Conservation (phyloP, 2,329 filamentous ascomycete species). For the Botrytis aclada region DNA sequence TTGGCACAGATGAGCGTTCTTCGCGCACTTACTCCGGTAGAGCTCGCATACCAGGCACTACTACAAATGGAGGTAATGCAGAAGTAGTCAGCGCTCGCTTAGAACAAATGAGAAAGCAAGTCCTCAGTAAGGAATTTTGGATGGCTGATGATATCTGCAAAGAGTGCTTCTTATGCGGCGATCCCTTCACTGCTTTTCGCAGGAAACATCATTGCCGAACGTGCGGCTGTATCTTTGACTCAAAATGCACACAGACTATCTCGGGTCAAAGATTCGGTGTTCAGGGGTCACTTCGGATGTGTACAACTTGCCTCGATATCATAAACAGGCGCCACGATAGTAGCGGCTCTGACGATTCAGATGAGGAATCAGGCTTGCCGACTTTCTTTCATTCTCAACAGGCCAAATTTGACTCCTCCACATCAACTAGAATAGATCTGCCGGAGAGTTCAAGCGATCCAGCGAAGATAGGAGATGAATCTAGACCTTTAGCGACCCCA, state of each 20-base stretch:
- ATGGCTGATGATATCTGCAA: conserved; percentile 99
- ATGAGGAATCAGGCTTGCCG: conserved; percentile 68
- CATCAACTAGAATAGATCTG: conserved; percentile 42
- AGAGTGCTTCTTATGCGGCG: conserved; percentile 90
- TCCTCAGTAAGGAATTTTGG: conserved; percentile 95
- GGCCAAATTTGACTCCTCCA: conserved; percentile 43
- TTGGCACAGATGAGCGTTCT: conserved; percentile 44
- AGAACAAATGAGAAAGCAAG: conserved; percentile 75
- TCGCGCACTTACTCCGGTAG: conserved; percentile 44
- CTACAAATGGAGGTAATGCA: conserved; percentile 53
- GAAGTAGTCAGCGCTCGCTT: conserved; percentile 59
- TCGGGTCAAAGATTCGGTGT: conserved; percentile 85
- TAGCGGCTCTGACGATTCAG: conserved; percentile 82
- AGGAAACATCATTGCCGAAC: conserved; percentile 95
- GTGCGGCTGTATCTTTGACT: conserved; percentile 98
- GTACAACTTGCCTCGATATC: conserved; percentile 86
- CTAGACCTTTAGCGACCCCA: conserved; percentile 58
- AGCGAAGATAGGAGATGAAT: conserved; percentile 41
- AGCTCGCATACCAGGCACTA: conserved; percentile 55
- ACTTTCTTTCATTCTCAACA: conserved; percentile 57
- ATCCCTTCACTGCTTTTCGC: conserved; percentile 87
- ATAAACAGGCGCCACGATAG: conserved; percentile 88
- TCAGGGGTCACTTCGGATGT: conserved; percentile 78
- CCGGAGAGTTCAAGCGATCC: conserved; percentile 40
- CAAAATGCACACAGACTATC: conserved; percentile 91